A percentile compares a stretch with the other conserved stretches of the same genome.
These are phyloP conservation scores for Saccharomycopsis javanensis DNA, from an alignment of 805 yeast species.

Conservation along the genomic window DNA sequence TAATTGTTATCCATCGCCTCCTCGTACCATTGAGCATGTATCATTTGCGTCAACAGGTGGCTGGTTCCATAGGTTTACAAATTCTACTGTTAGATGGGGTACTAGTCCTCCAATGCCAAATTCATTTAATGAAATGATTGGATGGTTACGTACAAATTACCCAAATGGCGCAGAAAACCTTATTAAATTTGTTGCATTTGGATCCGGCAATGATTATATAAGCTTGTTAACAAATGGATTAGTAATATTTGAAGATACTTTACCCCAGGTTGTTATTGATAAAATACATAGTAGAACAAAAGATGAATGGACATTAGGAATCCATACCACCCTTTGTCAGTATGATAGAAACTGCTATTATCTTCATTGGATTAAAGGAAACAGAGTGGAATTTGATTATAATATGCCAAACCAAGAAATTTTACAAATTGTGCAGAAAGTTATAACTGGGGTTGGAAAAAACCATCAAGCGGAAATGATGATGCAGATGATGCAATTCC, in stretches of 20 bases:
- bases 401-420: neutral
- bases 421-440: neutral
- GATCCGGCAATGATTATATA: neutral
- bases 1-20: neutral
- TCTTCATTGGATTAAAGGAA: neutral
- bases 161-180: neutral
- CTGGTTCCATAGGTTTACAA: constrained; percentile 1
- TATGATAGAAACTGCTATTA: neutral
- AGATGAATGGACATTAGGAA: neutral
- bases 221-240: neutral
- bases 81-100: neutral
- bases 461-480: neutral
- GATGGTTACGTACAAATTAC: neutral
- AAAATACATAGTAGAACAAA: neutral
- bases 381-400: neutral
- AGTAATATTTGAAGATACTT: neutral
- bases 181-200: neutral
- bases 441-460: neutral
- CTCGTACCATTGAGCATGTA: neutral
- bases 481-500: neutral
- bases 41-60: neutral
- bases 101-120: neutral
- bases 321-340: neutral
- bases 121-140: neutral
- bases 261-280: neutral